Evolutionary conservation across 179 eudicot genomes (phyloP).

Genomic region (Silene coronaria): DNA sequence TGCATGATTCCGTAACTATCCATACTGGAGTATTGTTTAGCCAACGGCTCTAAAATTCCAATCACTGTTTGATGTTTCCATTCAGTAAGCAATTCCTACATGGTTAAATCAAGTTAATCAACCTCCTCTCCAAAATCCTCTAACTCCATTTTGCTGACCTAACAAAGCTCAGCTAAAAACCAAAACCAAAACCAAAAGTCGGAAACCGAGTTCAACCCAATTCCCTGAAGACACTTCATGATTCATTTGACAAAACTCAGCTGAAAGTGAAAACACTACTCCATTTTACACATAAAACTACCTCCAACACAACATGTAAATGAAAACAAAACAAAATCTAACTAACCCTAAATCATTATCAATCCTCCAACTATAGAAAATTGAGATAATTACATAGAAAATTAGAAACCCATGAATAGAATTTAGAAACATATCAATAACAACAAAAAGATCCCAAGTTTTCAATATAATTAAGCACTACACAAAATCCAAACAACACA

Average conservation of each 20-base stretch:
- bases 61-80: neutral
- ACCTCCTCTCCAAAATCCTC: neutral
- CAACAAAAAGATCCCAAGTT: slow-evolving; percentile 9
- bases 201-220: no score
- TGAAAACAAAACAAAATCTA: neutral
- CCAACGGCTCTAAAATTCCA: neutral
- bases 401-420: neutral
- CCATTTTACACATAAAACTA: neutral
- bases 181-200: no score
- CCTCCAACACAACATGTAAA: neutral
- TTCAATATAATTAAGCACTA: neutral
- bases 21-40: neutral
- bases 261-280: no score
- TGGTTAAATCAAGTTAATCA: neutral
- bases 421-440: no score
- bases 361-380: no score
- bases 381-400: neutral
- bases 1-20: no score
- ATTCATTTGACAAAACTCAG: neutral
- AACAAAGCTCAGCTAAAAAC: no score
- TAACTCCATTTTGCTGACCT: no score
- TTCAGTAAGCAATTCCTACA: neutral
- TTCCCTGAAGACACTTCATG: neutral
- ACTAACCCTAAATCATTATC: neutral
- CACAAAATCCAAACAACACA: neutral